phyloP scores from a whole-genome alignment of 352 stramenopile genomes.

The Lagenidium sp. region DNA sequence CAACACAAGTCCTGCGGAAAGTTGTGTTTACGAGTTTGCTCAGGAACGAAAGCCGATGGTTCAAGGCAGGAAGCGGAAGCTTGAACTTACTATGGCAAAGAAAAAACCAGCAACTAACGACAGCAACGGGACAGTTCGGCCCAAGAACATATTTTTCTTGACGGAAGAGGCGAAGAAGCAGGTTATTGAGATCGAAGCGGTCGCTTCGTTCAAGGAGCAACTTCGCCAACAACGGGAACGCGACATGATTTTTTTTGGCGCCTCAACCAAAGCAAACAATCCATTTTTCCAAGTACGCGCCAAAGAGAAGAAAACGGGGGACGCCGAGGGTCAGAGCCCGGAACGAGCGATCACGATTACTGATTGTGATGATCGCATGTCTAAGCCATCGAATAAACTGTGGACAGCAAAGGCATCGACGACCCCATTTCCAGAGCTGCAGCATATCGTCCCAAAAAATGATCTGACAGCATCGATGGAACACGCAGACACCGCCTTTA shows the following conservation, averaged over 20 bases:
- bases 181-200: constrained; percentile 57
- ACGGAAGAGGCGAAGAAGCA: constrained; percentile 56
- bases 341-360: constrained; percentile 28
- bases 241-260: constrained; percentile 61
- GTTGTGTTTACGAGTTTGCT: no score
- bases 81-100: constrained; percentile 32
- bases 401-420: constrained; percentile 28
- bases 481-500: background rate
- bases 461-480: background rate
- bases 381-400: constrained; percentile 14
- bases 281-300: constrained; percentile 53
- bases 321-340: constrained; percentile 10
- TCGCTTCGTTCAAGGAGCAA: constrained; percentile 52
- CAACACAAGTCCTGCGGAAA: no score
- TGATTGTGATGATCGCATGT: constrained; percentile 8
- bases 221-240: constrained; percentile 55
- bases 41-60: no score
- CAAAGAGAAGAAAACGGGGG: constrained; percentile 10
- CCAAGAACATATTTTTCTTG: constrained; percentile 39
- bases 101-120: constrained; percentile 15
- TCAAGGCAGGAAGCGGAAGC: constrained; percentile 46
- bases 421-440: constrained; percentile 38
- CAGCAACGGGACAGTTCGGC: background rate
- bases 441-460: constrained; percentile 16
- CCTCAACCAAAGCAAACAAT: constrained; percentile 27